Conservation (phyloP, 306 rosid genomes). For the Cucurbita ficifolia region DNA sequence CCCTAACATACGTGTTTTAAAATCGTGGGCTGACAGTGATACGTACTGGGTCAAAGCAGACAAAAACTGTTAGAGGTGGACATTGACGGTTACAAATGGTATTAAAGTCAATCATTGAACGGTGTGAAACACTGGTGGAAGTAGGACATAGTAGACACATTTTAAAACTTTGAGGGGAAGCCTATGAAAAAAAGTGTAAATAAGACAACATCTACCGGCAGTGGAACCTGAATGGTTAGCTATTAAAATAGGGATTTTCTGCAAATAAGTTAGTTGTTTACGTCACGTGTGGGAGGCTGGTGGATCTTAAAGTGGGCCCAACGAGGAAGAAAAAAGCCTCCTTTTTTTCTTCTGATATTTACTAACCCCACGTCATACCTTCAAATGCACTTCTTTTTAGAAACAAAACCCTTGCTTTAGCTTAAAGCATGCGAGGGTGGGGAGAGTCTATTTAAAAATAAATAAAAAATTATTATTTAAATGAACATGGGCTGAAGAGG, state of each 20-base stretch:
- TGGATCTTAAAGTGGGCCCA: conserved; percentile 6
- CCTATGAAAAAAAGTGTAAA: too few relatives aligned
- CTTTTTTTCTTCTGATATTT: neutral
- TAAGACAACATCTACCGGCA: too few relatives aligned
- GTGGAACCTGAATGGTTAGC: too few relatives aligned
- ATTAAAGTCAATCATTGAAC: too few relatives aligned
- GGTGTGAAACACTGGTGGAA: too few relatives aligned
- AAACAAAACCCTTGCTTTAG: neutral
- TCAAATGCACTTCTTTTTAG: conserved; percentile 4
- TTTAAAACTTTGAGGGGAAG: too few relatives aligned
- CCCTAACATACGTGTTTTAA: too few relatives aligned
- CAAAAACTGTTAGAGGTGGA: accelerated
- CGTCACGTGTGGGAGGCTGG: conserved; percentile 4
- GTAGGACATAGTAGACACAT: too few relatives aligned
- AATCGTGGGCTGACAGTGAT: too few relatives aligned
- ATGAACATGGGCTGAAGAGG: neutral
- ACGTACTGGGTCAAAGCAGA: too few relatives aligned
- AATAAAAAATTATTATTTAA: neutral
- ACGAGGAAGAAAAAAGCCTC: neutral
- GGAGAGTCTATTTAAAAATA: neutral
- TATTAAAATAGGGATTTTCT: too few relatives aligned
- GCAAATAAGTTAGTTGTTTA: neutral
- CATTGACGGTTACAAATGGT: too few relatives aligned
- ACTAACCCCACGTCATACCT: neutral
- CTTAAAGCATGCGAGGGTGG: neutral